A percentile compares a stretch with the other conserved stretches of the same genome.
phyloP scores from a whole-genome alignment of 495 filamentous ascomycete species.

The Aspergillus baeticus region DNA sequence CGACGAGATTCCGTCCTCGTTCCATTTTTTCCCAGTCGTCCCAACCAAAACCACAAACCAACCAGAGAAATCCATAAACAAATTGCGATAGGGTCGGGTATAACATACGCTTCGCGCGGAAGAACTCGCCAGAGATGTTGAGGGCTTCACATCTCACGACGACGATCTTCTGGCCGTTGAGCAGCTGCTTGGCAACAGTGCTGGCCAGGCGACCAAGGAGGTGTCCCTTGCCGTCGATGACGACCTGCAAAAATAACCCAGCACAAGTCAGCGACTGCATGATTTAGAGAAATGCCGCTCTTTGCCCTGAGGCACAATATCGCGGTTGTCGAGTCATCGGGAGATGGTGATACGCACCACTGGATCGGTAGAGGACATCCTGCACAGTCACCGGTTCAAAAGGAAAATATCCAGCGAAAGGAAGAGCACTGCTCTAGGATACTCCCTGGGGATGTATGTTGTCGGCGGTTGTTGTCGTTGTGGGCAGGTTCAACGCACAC shows the following conservation, averaged over 20 bases:
- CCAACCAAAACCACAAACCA: neutral
- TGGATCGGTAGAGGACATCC: conserved; percentile 96
- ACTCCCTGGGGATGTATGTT: conserved; percentile 46
- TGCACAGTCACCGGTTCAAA: conserved; percentile 56
- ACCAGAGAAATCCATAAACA: neutral
- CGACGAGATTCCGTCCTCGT: neutral
- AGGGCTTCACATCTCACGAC: conserved; percentile 97
- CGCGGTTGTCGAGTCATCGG: neutral
- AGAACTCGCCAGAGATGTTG: conserved; percentile 99
- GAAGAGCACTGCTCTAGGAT: conserved; percentile 38
- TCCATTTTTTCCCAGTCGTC: neutral
- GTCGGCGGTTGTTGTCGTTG: conserved; percentile 53
- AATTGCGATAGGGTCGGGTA: conserved; percentile 17
- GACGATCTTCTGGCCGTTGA: conserved; percentile 99
- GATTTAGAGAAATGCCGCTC: neutral
- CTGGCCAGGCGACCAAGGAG: conserved; percentile 98
- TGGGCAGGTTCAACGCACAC: conserved; percentile 47
- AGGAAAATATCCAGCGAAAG: conserved; percentile 40
- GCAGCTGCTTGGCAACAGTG: conserved; percentile 98
- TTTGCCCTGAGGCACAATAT: conserved; percentile 2
- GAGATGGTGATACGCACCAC: conserved; percentile 68
- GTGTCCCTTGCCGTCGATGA: conserved; percentile 99
- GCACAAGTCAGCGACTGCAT: conserved; percentile 30
- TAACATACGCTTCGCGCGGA: conserved; percentile 97
- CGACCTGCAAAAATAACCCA: conserved; percentile 59